A percentile compares a stretch with the other conserved stretches of the same genome.
Evolutionary conservation across 1,284 basidiomycete species (phyloP).

Genomic region (Hemileia vastatrix): DNA sequence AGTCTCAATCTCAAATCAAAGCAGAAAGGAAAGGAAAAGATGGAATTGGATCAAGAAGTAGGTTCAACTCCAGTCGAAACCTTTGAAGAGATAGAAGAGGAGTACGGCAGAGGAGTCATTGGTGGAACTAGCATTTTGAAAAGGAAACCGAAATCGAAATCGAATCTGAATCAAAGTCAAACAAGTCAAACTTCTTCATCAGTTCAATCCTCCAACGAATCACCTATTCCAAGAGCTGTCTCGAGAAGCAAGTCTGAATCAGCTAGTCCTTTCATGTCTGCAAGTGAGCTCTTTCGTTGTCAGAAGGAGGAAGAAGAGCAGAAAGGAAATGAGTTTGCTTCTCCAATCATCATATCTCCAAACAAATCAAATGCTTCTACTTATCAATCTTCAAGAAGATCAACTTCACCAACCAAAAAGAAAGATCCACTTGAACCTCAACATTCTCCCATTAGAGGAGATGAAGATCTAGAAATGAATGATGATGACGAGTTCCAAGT

Average conservation of each 20-base stretch:
- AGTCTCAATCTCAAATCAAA: too few relatives aligned
- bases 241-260: too few relatives aligned
- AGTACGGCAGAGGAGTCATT: not conserved
- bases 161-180: not conserved
- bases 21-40: too few relatives aligned
- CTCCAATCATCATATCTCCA: not conserved
- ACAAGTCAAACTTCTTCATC: not conserved
- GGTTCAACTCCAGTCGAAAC: not conserved
- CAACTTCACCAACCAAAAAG: not conserved
- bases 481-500: not conserved
- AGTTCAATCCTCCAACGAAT: not conserved
- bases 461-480: not conserved
- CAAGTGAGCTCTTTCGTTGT: too few relatives aligned
- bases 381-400: not conserved
- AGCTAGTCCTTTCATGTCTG: too few relatives aligned
- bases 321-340: too few relatives aligned
- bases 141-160: not conserved
- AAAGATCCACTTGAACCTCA: not conserved
- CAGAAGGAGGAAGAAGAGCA: too few relatives aligned
- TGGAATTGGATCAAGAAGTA: too few relatives aligned
- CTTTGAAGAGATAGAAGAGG: not conserved
- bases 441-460: not conserved
- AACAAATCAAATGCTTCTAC: not conserved
- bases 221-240: too few relatives aligned
- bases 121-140: not conserved